These are phyloP conservation scores for Berkeleyomyces basicola DNA, from an alignment of 2,329 filamentous ascomycete genomes.

Conservation along the genomic window DNA sequence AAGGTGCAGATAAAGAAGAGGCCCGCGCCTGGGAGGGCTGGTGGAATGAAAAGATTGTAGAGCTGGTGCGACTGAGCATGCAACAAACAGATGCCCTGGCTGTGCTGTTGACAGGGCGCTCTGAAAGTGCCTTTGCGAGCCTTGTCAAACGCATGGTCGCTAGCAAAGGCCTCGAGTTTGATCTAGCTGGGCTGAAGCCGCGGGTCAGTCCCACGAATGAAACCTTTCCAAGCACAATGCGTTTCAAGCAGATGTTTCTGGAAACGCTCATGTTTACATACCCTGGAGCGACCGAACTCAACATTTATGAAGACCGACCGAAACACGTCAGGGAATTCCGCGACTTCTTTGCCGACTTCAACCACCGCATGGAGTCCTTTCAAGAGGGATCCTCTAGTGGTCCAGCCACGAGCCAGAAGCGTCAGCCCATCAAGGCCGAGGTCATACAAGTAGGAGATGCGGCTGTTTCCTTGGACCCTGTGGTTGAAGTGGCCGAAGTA, in stretches of 20 bases:
- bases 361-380: constrained; percentile 23
- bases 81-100: constrained; percentile 70
- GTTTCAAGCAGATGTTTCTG: constrained; percentile 81
- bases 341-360: constrained; percentile 68
- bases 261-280: constrained; percentile 75
- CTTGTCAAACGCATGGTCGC: constrained; percentile 66
- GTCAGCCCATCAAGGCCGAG: constrained; percentile 43
- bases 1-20: constrained; percentile 70
- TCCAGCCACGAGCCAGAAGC: constrained; percentile 21
- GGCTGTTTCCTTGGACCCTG: constrained; percentile 56
- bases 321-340: constrained; percentile 66
- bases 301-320: constrained; percentile 51
- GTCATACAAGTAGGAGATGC: constrained; percentile 75
- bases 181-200: constrained; percentile 79
- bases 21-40: constrained; percentile 72
- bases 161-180: constrained; percentile 68
- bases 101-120: constrained; percentile 74
- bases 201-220: constrained; percentile 64
- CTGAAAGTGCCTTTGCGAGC: constrained; percentile 58
- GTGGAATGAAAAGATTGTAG: constrained; percentile 87
- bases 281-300: constrained; percentile 62
- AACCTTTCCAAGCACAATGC: constrained; percentile 66
- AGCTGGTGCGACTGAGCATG: constrained; percentile 66
- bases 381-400: constrained; percentile 38
- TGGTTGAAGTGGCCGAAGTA: constrained; percentile 65